Evolutionary conservation across 768 basidiomycete species (phyloP).

Genomic region (Fibroporia radiculosa): DNA sequence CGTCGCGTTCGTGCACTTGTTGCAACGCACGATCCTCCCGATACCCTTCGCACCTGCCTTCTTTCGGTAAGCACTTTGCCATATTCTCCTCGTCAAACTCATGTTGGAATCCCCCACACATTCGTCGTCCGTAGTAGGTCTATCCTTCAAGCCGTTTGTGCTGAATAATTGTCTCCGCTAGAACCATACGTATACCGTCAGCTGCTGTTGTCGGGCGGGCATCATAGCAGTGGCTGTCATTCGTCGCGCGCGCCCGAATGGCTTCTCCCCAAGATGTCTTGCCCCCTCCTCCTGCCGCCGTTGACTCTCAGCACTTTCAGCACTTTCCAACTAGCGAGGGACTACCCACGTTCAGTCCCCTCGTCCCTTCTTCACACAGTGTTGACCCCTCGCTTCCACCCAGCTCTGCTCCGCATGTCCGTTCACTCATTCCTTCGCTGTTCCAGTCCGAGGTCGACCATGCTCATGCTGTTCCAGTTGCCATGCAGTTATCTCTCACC

Average conservation of each 20-base stretch:
- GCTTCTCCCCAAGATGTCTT: slow-evolving; percentile 18
- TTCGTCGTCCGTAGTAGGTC: no score
- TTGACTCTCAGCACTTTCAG: slow-evolving; percentile 18
- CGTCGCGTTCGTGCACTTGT: no score
- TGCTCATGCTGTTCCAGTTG: slow-evolving; percentile 11
- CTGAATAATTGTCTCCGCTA: no score
- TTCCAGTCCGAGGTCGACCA: slow-evolving; percentile 18
- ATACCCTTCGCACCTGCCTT: no score
- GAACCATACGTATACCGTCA: neutral
- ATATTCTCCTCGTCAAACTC: no score
- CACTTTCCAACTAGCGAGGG: slow-evolving; percentile 14
- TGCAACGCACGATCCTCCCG: no score
- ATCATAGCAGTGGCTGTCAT: neutral
- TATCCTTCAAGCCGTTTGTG: no score
- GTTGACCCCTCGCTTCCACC: slow-evolving; percentile 16
- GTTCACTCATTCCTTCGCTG: slow-evolving; percentile 13
- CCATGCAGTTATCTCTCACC: slow-evolving; percentile 17
- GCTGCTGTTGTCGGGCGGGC: neutral
- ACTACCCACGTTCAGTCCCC: slow-evolving; percentile 12
- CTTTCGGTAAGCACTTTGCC: no score
- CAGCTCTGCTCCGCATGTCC: slow-evolving; percentile 15
- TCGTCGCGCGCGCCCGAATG: slow-evolving; percentile 8
- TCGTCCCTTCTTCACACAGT: slow-evolving; percentile 11
- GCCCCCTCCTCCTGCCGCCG: slow-evolving; percentile 9
- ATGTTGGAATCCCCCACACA: no score